Conservation (phyloP, 2,329 filamentous ascomycete genomes). For the Ophiocordyceps camponoti-rufipedis region DNA sequence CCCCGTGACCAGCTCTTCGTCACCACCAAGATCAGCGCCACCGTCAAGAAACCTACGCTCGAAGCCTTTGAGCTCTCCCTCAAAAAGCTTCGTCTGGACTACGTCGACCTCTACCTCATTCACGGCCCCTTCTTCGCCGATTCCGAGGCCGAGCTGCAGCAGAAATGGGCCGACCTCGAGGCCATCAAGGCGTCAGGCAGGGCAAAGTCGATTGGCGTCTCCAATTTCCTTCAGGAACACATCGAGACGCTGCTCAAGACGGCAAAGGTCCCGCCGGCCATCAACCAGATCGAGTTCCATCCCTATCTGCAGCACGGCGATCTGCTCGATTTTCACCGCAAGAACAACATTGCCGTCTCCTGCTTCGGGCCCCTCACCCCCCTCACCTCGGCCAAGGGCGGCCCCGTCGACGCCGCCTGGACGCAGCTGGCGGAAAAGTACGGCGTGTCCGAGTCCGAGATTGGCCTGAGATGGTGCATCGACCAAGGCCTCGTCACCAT, state of each 20-base stretch:
- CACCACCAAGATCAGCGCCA: conserved; percentile 36
- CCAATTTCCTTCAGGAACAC: conserved; percentile 47
- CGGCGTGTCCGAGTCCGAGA: conserved; percentile 32
- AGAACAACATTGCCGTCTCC: conserved; percentile 36
- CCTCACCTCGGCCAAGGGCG: conserved; percentile 25
- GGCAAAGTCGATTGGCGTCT: conserved; percentile 56
- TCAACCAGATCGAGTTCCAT: conserved; percentile 72
- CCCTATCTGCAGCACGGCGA: conserved; percentile 52
- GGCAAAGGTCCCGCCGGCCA: conserved; percentile 42
- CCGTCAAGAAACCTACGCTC: conserved; percentile 19
- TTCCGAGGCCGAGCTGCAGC: conserved; percentile 33
- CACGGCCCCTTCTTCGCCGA: conserved; percentile 37
- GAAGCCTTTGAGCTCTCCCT: conserved; percentile 41
- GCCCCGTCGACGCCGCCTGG: conserved; percentile 34
- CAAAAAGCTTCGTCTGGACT: conserved; percentile 46
- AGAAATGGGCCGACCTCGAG: conserved; percentile 41
- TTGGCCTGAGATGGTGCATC: conserved; percentile 40
- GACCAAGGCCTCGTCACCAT: conserved; percentile 40
- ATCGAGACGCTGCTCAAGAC: conserved; percentile 38
- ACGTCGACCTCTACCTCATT: conserved; percentile 54
- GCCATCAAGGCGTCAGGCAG: conserved; percentile 48
- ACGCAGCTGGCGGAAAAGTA: conserved; percentile 36
- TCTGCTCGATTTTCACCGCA: conserved; percentile 36
- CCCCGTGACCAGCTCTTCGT: conserved; percentile 53
- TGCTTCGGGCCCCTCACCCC: conserved; percentile 39